These are phyloP conservation scores for Chalara sp. DNA, from an alignment of 2,329 filamentous ascomycete genomes.

Conservation along the genomic window DNA sequence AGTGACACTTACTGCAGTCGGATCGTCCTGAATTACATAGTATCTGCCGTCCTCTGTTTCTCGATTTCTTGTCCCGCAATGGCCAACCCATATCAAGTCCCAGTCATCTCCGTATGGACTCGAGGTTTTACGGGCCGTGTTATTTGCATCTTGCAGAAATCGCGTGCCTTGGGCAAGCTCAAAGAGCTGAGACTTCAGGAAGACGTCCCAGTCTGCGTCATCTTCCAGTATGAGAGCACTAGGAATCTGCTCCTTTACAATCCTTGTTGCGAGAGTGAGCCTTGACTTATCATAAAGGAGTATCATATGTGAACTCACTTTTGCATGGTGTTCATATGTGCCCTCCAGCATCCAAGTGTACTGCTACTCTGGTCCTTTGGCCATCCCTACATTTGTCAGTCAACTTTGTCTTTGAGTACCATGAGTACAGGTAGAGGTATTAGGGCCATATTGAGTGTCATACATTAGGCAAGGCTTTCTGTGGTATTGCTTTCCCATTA, in stretches of 20 bases:
- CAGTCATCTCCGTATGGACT: neutral
- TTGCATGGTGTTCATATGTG: neutral
- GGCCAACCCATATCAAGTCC: neutral
- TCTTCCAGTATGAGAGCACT: constrained; percentile 37
- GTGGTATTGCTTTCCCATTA: neutral
- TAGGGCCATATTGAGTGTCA: neutral
- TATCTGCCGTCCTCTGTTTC: neutral
- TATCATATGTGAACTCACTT: neutral
- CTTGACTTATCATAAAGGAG: neutral
- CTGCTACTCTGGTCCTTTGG: neutral
- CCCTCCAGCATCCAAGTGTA: neutral
- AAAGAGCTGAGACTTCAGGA: constrained; percentile 15
- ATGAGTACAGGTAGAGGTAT: too few species aligned
- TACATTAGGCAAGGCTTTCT: neutral
- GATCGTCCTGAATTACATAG: neutral
- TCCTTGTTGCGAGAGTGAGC: neutral
- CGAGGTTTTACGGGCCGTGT: neutral
- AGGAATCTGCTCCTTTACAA: constrained; percentile 15
- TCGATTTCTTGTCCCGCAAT: neutral
- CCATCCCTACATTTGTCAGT: neutral
- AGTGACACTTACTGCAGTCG: neutral
- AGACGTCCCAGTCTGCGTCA: constrained; percentile 38
- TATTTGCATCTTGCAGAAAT: neutral
- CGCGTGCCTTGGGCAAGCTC: neutral
- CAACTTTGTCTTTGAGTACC: neutral